These are phyloP conservation scores for Amauroascus niger DNA, from an alignment of 2,329 filamentous ascomycete species.

Conservation along the genomic window DNA sequence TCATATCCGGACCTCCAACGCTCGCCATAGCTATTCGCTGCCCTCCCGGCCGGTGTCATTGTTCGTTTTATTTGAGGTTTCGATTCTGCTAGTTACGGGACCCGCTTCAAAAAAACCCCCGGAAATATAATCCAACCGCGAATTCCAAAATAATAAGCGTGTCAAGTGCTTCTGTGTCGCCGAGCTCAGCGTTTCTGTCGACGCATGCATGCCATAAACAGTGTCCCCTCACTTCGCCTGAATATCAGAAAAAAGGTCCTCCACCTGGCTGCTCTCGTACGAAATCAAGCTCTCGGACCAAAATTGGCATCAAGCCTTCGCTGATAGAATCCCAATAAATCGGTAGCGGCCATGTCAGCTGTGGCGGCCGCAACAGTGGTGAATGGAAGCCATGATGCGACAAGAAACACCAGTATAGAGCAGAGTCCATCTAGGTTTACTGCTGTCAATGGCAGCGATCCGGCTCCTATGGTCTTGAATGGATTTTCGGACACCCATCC, in stretches of 20 bases:
- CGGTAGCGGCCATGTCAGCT: constrained; percentile 26
- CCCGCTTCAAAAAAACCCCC: not conserved
- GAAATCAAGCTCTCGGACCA: no score
- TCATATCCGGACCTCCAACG: not conserved
- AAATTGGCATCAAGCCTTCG: not conserved
- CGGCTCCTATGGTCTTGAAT: constrained; percentile 13
- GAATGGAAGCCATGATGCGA: constrained; percentile 23
- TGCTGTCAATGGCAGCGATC: constrained; percentile 38
- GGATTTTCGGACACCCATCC: constrained; percentile 16
- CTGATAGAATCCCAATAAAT: not conserved
- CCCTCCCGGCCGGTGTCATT: not conserved
- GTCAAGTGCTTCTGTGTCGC: no score
- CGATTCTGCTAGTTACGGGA: no score
- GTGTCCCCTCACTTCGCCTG: no score
- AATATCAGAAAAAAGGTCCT: no score
- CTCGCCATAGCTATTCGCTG: no score
- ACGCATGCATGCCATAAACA: no score
- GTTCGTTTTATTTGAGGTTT: not conserved
- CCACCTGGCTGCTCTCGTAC: no score
- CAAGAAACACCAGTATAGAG: constrained; percentile 26
- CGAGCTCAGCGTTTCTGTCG: no score
- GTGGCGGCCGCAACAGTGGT: constrained; percentile 28
- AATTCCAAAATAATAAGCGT: no score
- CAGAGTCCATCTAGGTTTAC: constrained; percentile 39
- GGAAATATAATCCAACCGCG: no score